These are phyloP conservation scores for Orbilia javanica DNA, from an alignment of 2,329 filamentous ascomycete genomes.

Conservation along the genomic window DNA sequence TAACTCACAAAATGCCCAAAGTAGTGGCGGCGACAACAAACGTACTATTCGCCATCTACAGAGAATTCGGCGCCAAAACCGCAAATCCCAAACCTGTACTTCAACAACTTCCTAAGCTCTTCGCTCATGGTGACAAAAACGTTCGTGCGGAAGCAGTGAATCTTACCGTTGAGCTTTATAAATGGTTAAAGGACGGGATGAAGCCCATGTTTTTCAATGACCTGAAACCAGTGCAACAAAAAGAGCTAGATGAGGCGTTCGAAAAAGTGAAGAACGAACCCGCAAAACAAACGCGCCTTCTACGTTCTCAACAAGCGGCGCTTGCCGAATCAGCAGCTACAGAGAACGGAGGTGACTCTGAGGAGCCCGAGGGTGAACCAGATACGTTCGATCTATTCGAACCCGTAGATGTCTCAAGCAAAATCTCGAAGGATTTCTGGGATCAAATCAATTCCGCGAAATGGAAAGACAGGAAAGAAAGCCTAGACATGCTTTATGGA, in stretches of 20 bases:
- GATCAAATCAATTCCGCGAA: slow-evolving; percentile 90
- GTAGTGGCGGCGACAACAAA: slow-evolving; percentile 81
- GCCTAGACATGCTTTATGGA: slow-evolving; percentile 82
- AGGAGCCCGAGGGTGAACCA: slow-evolving; percentile 75
- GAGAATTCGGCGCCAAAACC: slow-evolving; percentile 94
- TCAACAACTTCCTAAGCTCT: slow-evolving; percentile 88
- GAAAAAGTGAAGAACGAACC: slow-evolving; percentile 91
- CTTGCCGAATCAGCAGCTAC: slow-evolving; percentile 76
- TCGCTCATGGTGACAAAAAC: slow-evolving; percentile 97
- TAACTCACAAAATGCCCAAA: slow-evolving; percentile 92
- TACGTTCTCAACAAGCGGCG: slow-evolving; percentile 89
- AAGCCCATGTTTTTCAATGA: slow-evolving; percentile 98
- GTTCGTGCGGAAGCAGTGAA: slow-evolving; percentile 93
- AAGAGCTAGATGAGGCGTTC: slow-evolving; percentile 92
- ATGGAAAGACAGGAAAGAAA: slow-evolving; percentile 98
- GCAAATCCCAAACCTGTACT: slow-evolving; percentile 92
- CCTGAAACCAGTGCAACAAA: slow-evolving; percentile 93
- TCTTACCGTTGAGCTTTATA: slow-evolving; percentile 91
- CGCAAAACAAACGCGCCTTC: slow-evolving; percentile 89
- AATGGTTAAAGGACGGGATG: slow-evolving; percentile 97
- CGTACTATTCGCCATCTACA: slow-evolving; percentile 84
- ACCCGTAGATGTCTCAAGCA: slow-evolving; percentile 85
- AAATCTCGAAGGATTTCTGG: slow-evolving; percentile 83
- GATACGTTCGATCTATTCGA: slow-evolving; percentile 86
- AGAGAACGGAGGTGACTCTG: slow-evolving; percentile 72